A percentile compares a stretch with the other conserved stretches of the same genome.
phyloP scores from a whole-genome alignment of 2,329 filamentous ascomycete species.

The Zalaria obscura region DNA sequence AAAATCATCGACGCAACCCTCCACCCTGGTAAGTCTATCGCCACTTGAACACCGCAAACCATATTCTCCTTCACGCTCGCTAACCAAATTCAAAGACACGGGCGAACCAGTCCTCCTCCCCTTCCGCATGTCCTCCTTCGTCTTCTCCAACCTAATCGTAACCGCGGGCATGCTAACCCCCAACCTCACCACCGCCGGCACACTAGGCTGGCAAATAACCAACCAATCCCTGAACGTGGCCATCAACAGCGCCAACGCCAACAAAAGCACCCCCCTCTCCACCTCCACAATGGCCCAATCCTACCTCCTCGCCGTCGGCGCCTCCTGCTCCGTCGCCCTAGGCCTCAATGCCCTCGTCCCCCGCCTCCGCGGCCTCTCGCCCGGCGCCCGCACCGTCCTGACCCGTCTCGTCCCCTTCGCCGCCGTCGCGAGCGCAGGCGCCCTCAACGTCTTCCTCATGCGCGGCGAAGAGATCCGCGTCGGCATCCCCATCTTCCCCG shows the following conservation, averaged over 20 bases:
- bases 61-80: not conserved
- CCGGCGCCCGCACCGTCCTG: slow-evolving; percentile 61
- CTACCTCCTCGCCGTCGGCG: slow-evolving; percentile 81
- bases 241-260: slow-evolving; percentile 94
- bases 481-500: slow-evolving; percentile 86
- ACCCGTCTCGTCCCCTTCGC: slow-evolving; percentile 89
- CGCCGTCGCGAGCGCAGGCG: slow-evolving; percentile 81
- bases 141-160: slow-evolving; percentile 83
- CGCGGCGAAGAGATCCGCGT: slow-evolving; percentile 85
- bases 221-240: slow-evolving; percentile 98
- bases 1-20: slow-evolving; percentile 94
- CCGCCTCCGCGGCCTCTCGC: slow-evolving; percentile 61
- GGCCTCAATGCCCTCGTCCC: slow-evolving; percentile 85
- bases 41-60: not conserved
- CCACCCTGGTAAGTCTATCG: slow-evolving; percentile 59
- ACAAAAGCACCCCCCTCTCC: slow-evolving; percentile 86
- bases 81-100: slow-evolving; percentile 48
- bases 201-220: slow-evolving; percentile 82
- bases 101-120: slow-evolving; percentile 84
- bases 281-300: slow-evolving; percentile 71
- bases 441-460: slow-evolving; percentile 95
- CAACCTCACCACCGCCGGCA: slow-evolving; percentile 68
- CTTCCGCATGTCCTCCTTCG: slow-evolving; percentile 95
- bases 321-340: slow-evolving; percentile 85
- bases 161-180: slow-evolving; percentile 96